Base-by-base conservation (phyloP, 257 asterid species). In the Osmanthus fragrans region DNA sequence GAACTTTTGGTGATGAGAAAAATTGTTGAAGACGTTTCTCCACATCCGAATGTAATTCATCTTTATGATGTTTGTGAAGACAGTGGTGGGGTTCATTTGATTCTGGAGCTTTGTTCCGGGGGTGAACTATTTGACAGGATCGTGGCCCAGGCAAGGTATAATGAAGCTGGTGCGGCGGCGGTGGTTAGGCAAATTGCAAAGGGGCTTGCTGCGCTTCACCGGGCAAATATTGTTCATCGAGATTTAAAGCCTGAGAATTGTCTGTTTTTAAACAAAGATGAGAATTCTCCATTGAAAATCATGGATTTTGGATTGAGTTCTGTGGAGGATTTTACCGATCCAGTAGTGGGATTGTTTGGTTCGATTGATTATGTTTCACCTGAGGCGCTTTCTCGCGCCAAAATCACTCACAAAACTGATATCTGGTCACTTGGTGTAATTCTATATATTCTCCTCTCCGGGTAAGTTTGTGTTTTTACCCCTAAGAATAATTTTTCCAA, bases 231-330 rank as follows among this genome's bases (percentile, higher is more conserved):
- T 27, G 84, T 93, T 4, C 98, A 93, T 10, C 74, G 98, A 80
- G 98, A 93, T 75, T 85, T 93, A 84, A 93, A 93, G 88, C 98
- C 98, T 0, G 97, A 93, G 82, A 93, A 93, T 58, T 93, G 98
- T 51, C 73, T 93, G 63, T 93, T 93, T 82, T 72, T 89, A 87
- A 87, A 84, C 58, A 88, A 83, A 51, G 92, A 86, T 1, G 89
- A 93, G 73, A 47, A 81, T 79, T 90, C 98, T 23, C 84, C 94
- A 0, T 74, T 93, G 85, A 93, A 93, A 88, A 91, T 93, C 33
- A 93, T 90, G 98, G 98, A 93, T 45, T 93, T 93, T 70, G 98
- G 98, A 36, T 80, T 93, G 54, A 93, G 98, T 64, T 93, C 98
- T 15, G 89, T 91, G 0, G 92, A 91, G 87, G 98, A 91, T 76